phyloP scores from a whole-genome alignment of 2,329 filamentous ascomycete genomes.

The Scedosporium minutisporum region DNA sequence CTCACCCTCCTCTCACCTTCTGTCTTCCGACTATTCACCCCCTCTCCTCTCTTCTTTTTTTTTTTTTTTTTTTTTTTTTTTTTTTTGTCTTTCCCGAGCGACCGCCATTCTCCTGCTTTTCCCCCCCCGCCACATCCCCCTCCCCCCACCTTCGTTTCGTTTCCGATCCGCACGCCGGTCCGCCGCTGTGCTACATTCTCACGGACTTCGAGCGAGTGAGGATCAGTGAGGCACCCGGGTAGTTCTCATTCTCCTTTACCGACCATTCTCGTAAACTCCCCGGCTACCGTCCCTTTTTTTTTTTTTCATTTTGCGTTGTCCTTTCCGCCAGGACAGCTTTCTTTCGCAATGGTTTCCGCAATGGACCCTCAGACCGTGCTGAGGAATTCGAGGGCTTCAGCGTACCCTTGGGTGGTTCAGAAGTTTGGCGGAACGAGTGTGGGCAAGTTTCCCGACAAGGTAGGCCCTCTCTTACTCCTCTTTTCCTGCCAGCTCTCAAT shows the following conservation, averaged over 20 bases:
- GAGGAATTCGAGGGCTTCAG: neutral
- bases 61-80: no score
- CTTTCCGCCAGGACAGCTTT: no score
- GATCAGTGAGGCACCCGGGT: no score
- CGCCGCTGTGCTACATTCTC: neutral
- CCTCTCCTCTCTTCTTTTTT: neutral
- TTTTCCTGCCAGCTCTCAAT: neutral
- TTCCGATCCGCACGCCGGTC: neutral
- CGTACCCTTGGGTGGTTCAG: constrained; percentile 68
- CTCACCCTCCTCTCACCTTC: no score
- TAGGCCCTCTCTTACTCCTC: constrained; percentile 20
- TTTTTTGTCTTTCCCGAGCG: neutral
- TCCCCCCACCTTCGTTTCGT: neutral
- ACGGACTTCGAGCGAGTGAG: neutral
- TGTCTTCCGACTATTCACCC: no score
- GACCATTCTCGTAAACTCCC: no score
- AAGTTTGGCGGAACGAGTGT: constrained; percentile 95
- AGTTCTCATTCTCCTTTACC: neutral
- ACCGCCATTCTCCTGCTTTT: neutral
- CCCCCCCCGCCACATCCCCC: neutral
- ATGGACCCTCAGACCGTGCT: neutral
- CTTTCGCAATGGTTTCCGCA: neutral
- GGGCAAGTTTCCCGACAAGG: constrained; percentile 78
- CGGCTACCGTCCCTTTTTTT: no score
- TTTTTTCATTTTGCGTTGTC: no score